Evolutionary conservation across 2,329 filamentous ascomycete species (phyloP).

Genomic region (Trichoderma semiorbis): DNA sequence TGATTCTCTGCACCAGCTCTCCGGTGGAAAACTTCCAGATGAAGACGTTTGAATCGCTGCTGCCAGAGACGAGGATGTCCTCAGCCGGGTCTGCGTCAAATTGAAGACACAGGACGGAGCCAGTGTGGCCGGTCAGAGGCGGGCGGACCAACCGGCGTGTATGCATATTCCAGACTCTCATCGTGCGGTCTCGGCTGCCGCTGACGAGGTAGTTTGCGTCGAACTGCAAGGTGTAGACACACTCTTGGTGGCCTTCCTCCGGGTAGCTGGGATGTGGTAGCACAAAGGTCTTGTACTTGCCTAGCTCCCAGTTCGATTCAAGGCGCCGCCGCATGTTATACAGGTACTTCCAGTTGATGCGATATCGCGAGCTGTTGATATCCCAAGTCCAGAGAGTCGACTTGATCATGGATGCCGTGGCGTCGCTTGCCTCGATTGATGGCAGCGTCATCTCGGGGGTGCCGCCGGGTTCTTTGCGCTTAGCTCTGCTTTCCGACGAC

Average conservation of each 20-base stretch:
- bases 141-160: slow-evolving; percentile 71
- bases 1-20: slow-evolving; percentile 71
- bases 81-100: slow-evolving; percentile 86
- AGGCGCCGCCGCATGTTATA: slow-evolving; percentile 83
- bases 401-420: slow-evolving; percentile 35
- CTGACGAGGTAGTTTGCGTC: slow-evolving; percentile 83
- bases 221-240: slow-evolving; percentile 93
- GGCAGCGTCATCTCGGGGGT: slow-evolving; percentile 32
- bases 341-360: slow-evolving; percentile 87
- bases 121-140: slow-evolving; percentile 73
- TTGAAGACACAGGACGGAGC: slow-evolving; percentile 90
- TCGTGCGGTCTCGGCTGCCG: slow-evolving; percentile 82
- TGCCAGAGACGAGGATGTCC: slow-evolving; percentile 91
- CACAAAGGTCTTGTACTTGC: slow-evolving; percentile 80
- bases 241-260: slow-evolving; percentile 83
- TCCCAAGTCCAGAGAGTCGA: slow-evolving; percentile 53
- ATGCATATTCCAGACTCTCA: slow-evolving; percentile 86
- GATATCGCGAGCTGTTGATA: slow-evolving; percentile 47
- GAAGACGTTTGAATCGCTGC: slow-evolving; percentile 86
- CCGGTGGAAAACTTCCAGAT: slow-evolving; percentile 94
- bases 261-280: slow-evolving; percentile 78
- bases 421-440: slow-evolving; percentile 29
- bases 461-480: slow-evolving; percentile 36
- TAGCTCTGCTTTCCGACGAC: slow-evolving; percentile 31
- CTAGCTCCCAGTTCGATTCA: slow-evolving; percentile 88